phyloP scores from a whole-genome alignment of 2,329 filamentous ascomycete genomes.

The Metarhizium rileyi region DNA sequence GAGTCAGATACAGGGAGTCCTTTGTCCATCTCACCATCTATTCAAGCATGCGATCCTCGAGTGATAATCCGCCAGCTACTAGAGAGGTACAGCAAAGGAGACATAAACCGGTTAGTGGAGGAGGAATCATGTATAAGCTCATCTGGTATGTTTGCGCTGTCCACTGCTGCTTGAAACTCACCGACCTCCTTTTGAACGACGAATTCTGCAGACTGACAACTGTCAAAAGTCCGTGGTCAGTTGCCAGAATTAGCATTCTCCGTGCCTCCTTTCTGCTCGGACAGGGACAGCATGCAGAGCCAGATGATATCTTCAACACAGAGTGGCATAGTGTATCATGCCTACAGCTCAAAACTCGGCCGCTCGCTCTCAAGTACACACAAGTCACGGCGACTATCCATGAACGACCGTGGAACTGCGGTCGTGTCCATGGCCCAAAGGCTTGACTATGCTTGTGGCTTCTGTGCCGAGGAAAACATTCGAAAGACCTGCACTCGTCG shows the following conservation, averaged over 20 bases:
- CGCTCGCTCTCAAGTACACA: slow-evolving; percentile 1
- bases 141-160: slow-evolving; percentile 1
- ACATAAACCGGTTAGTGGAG: slow-evolving; percentile 8
- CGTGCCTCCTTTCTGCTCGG: not conserved
- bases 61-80: slow-evolving; percentile 7
- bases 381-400: not conserved
- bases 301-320: not conserved
- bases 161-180: not conserved
- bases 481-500: slow-evolving; percentile 7
- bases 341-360: not conserved
- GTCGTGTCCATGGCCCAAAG: slow-evolving; percentile 13
- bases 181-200: no score
- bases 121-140: slow-evolving; percentile 6
- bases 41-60: slow-evolving; percentile 5
- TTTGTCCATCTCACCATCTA: slow-evolving; percentile 3
- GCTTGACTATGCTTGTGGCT: slow-evolving; percentile 13
- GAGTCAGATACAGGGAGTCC: slow-evolving; percentile 10
- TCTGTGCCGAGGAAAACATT: slow-evolving; percentile 26
- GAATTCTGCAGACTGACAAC: not conserved
- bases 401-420: not conserved
- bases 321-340: not conserved
- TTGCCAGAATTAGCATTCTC: not conserved
- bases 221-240: not conserved
- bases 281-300: not conserved
- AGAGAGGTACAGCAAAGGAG: slow-evolving; percentile 6